Evolutionary conservation across 2,329 filamentous ascomycete genomes (phyloP).

Genomic region (Ceratocystis lukuohia): DNA sequence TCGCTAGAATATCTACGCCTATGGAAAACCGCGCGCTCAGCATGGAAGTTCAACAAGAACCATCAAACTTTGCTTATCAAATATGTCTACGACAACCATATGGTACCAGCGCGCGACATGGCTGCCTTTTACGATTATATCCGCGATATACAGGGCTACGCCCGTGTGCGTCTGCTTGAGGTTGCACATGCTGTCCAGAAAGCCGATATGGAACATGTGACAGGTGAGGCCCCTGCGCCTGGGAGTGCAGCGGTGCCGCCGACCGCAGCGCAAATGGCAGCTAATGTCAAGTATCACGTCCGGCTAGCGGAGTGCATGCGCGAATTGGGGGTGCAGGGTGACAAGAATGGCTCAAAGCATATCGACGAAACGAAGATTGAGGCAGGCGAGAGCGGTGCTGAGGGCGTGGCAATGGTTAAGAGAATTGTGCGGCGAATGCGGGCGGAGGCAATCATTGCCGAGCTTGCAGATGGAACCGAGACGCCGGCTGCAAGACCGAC

Average conservation of each 20-base stretch:
- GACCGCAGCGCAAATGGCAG: conserved; percentile 19
- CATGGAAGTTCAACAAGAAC: conserved; percentile 96
- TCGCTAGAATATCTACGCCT: conserved; percentile 64
- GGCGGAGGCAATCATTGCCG: conserved; percentile 43
- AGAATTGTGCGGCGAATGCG: conserved; percentile 51
- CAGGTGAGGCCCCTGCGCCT: conserved; percentile 28
- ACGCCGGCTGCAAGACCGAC: conserved; percentile 6
- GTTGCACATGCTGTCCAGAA: conserved; percentile 49
- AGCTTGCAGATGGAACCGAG: conserved; percentile 29
- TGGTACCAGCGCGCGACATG: conserved; percentile 57
- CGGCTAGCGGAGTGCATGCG: conserved; percentile 42
- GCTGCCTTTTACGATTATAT: conserved; percentile 64
- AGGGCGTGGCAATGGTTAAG: conserved; percentile 32
- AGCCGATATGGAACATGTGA: conserved; percentile 40
- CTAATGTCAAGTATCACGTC: conserved; percentile 38
- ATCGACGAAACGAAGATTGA: conserved; percentile 42
- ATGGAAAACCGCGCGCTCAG: conserved; percentile 55
- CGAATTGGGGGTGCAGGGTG: conserved; percentile 29
- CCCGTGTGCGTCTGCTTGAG: conserved; percentile 54
- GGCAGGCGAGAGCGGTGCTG: conserved; percentile 27
- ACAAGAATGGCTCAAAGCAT: conserved; percentile 28
- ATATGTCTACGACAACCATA: conserved; percentile 59
- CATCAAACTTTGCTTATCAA: conserved; percentile 76
- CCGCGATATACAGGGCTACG: conserved; percentile 60
- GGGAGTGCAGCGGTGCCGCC: conserved; percentile 9